Evolutionary conservation across 2,329 filamentous ascomycete genomes (phyloP).

Genomic region (Monosporascus sp.): DNA sequence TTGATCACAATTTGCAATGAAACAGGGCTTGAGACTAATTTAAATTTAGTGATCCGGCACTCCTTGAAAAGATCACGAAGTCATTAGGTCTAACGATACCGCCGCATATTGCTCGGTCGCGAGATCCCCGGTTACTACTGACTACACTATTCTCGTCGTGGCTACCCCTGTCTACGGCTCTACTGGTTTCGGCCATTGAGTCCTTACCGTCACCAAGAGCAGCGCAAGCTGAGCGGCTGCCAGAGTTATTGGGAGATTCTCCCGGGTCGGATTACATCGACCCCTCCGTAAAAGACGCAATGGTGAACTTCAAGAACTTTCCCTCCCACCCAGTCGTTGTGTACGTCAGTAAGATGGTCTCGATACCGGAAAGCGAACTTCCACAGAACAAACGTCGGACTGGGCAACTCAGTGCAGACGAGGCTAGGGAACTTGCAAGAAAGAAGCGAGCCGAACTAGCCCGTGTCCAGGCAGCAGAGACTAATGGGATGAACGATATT

Average conservation of each 20-base stretch:
- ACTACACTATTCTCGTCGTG: slow-evolving; percentile 83
- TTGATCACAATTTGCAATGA: no score
- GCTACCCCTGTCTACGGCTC: slow-evolving; percentile 86
- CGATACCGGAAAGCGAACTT: slow-evolving; percentile 86
- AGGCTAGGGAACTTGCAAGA: slow-evolving; percentile 80
- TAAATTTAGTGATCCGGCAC: slow-evolving; percentile 58
- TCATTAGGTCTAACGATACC: slow-evolving; percentile 80
- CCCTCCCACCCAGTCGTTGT: slow-evolving; percentile 76
- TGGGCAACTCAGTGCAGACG: slow-evolving; percentile 76
- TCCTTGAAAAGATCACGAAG: slow-evolving; percentile 93
- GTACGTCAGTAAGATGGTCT: slow-evolving; percentile 98
- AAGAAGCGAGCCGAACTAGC: slow-evolving; percentile 88
- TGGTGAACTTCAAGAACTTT: slow-evolving; percentile 70
- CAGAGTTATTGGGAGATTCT: slow-evolving; percentile 71
- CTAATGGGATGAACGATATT: slow-evolving; percentile 49
- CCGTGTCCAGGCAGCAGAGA: slow-evolving; percentile 61
- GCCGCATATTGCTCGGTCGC: slow-evolving; percentile 75
- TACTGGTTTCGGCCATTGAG: slow-evolving; percentile 91
- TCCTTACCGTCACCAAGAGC: slow-evolving; percentile 77
- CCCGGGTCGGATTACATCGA: slow-evolving; percentile 72
- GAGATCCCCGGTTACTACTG: slow-evolving; percentile 77
- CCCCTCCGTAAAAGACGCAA: slow-evolving; percentile 66
- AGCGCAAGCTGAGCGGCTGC: slow-evolving; percentile 76
- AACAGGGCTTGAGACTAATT: slow-evolving; percentile 11
- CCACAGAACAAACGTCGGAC: slow-evolving; percentile 73